phyloP scores from a whole-genome alignment of 2,329 filamentous ascomycete genomes.

The Penicillium sp. region DNA sequence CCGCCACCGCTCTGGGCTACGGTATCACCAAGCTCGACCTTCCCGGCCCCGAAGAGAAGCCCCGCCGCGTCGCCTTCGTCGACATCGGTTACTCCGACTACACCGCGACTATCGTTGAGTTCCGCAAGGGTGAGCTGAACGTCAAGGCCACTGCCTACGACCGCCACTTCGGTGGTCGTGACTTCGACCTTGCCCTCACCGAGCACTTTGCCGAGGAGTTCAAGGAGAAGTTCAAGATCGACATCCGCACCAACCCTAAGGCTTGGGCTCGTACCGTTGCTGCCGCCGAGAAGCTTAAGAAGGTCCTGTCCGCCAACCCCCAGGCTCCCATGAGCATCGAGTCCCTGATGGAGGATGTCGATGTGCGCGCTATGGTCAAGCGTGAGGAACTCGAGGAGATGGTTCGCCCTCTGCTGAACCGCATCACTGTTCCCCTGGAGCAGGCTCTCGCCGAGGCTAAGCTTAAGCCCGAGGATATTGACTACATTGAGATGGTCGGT shows the following conservation, averaged over 20 bases:
- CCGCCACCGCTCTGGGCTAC: constrained; percentile 91
- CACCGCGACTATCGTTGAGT: constrained; percentile 91
- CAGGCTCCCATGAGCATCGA: constrained; percentile 93
- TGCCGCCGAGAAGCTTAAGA: constrained; percentile 96
- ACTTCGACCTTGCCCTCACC: constrained; percentile 93
- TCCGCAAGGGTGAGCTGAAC: constrained; percentile 92
- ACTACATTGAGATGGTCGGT: constrained; percentile 89
- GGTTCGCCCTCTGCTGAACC: constrained; percentile 79
- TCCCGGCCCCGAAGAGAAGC: constrained; percentile 85
- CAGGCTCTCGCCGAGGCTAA: constrained; percentile 93
- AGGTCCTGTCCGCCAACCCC: constrained; percentile 94
- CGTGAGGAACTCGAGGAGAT: constrained; percentile 93
- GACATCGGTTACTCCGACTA: constrained; percentile 98
- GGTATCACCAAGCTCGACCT: constrained; percentile 98
- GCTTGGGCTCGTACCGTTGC: constrained; percentile 84
- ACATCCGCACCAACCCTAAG: constrained; percentile 88
- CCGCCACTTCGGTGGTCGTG: constrained; percentile 93
- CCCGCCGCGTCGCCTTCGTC: constrained; percentile 85
- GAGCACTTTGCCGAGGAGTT: constrained; percentile 96
- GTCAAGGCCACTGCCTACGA: constrained; percentile 93
- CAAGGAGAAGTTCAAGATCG: constrained; percentile 96
- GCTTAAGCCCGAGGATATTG: constrained; percentile 88
- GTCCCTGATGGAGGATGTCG: constrained; percentile 97
- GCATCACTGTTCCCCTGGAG: constrained; percentile 76
- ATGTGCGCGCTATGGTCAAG: constrained; percentile 86